These are phyloP conservation scores for Psilocybe subaeruginosa DNA, from an alignment of 768 basidiomycete species.

Conservation along the genomic window DNA sequence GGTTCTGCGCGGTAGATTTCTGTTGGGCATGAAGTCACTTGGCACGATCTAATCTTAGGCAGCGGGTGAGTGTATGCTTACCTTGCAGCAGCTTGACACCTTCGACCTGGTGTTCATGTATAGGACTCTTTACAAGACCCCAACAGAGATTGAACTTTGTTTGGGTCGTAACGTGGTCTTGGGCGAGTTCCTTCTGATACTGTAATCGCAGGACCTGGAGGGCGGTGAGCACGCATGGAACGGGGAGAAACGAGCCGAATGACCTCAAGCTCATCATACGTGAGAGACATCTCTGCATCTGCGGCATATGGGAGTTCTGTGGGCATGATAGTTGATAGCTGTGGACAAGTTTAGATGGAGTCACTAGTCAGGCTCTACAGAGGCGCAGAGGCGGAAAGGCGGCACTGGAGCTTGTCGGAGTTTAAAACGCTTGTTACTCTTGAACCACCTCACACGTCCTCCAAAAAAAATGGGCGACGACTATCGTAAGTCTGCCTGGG, in stretches of 20 bases:
- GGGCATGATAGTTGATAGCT: conserved; percentile 43
- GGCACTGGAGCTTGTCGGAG: conserved; percentile 30
- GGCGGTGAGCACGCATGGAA: background rate
- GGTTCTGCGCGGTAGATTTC: conserved; percentile 93
- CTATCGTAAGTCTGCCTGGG: conserved; percentile 51
- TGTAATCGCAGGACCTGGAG: conserved; percentile 80
- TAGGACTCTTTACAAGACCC: conserved; percentile 93
- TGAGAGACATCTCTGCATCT: conserved; percentile 87
- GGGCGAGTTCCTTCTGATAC: conserved; percentile 85
- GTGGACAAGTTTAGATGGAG: background rate
- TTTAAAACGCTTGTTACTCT: conserved; percentile 32
- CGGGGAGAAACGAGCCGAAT: conserved; percentile 12
- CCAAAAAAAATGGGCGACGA: conserved; percentile 45
- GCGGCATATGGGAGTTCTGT: conserved; percentile 95
- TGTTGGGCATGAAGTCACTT: conserved; percentile 33
- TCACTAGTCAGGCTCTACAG: background rate
- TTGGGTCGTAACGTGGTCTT: conserved; percentile 88
- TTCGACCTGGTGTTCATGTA: conserved; percentile 85
- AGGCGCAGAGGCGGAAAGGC: background rate
- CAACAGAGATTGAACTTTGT: conserved; percentile 98
- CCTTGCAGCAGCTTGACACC: conserved; percentile 93
- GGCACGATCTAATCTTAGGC: conserved; percentile 12
- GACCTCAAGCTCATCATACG: conserved; percentile 91
- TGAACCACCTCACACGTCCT: conserved; percentile 19
- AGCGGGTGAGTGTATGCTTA: conserved; percentile 27